phyloP scores from a whole-genome alignment of 2,329 filamentous ascomycete genomes.

The Calonectria naviculata region DNA sequence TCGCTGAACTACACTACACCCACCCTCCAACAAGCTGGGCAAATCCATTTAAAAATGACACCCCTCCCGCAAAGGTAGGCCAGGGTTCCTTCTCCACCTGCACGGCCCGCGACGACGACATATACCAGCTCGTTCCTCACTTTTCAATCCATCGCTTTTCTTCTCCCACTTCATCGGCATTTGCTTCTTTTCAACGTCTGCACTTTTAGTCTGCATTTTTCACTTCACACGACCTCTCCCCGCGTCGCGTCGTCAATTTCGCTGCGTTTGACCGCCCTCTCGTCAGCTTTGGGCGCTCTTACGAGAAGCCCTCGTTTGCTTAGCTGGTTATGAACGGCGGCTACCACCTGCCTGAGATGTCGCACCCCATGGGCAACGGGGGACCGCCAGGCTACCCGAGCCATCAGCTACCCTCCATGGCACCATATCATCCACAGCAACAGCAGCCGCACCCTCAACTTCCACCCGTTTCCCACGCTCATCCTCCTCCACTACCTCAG shows the following conservation, averaged over 20 bases:
- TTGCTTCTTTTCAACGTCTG: background rate
- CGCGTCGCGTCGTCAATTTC: background rate
- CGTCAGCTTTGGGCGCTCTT: background rate
- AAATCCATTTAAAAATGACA: slow-evolving; percentile 5
- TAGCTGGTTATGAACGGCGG: slow-evolving; percentile 42
- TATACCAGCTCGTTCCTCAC: slow-evolving; percentile 7
- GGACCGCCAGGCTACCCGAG: slow-evolving; percentile 36
- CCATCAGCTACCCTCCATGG: slow-evolving; percentile 32
- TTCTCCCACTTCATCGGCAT: background rate
- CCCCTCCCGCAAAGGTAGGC: slow-evolving; percentile 4
- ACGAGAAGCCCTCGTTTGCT: background rate
- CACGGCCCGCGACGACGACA: slow-evolving; percentile 1
- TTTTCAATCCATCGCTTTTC: slow-evolving; percentile 1
- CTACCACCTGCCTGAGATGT: slow-evolving; percentile 45
- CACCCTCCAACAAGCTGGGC: background rate
- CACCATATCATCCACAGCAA: slow-evolving; percentile 34
- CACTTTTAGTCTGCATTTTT: background rate
- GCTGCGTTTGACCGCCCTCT: background rate
- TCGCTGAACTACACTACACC: background rate
- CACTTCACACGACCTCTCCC: background rate
- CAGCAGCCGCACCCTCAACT: slow-evolving; percentile 35
- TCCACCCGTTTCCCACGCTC: slow-evolving; percentile 29
- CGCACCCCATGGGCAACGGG: slow-evolving; percentile 41
- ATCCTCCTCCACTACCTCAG: slow-evolving; percentile 21
- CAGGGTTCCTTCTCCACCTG: slow-evolving; percentile 6